Percentiles rank a stretch among this genome's conserved stretches.
Conservation (phyloP, 306 rosid species). For the Rosa multiflora region DNA sequence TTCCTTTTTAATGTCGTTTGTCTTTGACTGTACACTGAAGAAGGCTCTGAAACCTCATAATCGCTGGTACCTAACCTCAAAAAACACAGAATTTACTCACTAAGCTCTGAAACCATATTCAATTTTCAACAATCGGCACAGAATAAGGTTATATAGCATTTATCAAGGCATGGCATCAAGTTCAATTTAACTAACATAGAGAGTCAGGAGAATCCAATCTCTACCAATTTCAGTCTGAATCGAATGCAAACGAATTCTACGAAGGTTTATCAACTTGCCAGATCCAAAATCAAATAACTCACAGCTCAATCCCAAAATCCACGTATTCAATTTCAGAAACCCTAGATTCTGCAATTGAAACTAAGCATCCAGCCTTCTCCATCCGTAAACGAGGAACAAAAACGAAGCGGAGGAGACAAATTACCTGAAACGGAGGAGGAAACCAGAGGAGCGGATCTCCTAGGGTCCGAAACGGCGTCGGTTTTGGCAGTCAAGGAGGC, state of each 20-base stretch:
- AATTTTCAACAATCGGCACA: neutral
- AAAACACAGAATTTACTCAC: neutral
- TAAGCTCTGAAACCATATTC: neutral
- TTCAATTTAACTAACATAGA: neutral
- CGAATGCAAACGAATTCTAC: neutral
- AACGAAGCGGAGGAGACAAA: neutral
- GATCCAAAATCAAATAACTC: neutral
- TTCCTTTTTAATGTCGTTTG: conserved; percentile 34
- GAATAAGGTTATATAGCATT: neutral
- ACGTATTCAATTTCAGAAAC: conserved; percentile 2
- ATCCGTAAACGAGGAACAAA: neutral
- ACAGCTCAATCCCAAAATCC: neutral
- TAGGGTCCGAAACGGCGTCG: conserved; percentile 28
- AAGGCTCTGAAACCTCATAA: conserved; percentile 35
- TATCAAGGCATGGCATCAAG: neutral
- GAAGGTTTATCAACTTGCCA: neutral
- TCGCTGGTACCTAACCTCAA: conserved; percentile 35
- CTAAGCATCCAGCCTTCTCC: neutral
- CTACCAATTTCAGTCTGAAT: neutral
- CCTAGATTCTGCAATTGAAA: conserved; percentile 10
- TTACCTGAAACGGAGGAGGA: conserved; percentile 22
- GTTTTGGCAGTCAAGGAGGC: conserved; percentile 1
- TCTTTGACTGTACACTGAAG: conserved; percentile 36
- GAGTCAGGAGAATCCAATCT: neutral
- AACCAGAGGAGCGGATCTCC: conserved; percentile 15